These are phyloP conservation scores for Diospyros lotus DNA, from an alignment of 148 eudicot species.

Conservation along the genomic window DNA sequence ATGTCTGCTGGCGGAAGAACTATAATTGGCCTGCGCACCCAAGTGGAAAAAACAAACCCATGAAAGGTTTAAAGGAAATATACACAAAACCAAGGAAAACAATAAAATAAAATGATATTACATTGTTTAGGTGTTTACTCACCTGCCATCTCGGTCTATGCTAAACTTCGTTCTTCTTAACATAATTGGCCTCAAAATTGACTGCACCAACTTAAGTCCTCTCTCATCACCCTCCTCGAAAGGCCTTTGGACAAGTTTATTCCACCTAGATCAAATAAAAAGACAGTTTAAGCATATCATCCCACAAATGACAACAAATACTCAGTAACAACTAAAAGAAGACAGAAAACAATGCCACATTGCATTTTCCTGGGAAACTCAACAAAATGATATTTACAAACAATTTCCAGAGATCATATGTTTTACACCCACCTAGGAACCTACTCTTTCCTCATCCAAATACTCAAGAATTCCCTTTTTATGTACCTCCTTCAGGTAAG, in stretches of 20 bases:
- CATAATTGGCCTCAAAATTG: conserved; percentile 88
- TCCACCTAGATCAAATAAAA: conserved; percentile 61
- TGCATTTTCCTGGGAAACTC: background rate
- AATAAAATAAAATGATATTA: background rate
- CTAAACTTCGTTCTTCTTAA: conserved; percentile 85
- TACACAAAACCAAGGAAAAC: background rate
- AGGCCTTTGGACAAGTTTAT: conserved; percentile 90
- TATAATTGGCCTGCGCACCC: conserved; percentile 74
- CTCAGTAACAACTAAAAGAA: background rate
- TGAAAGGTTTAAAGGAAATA: background rate
- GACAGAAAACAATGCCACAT: background rate
- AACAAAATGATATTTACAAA: background rate
- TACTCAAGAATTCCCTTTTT: background rate
- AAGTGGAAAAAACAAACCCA: background rate
- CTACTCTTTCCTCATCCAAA: background rate
- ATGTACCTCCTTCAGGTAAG: background rate
- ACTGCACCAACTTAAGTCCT: conserved; percentile 81
- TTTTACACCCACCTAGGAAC: background rate
- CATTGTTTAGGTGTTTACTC: conserved; percentile 14
- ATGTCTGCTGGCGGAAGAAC: conserved; percentile 88
- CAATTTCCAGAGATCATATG: background rate
- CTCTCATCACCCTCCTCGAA: conserved; percentile 98
- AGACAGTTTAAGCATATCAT: background rate
- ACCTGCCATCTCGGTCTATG: conserved; percentile 90
- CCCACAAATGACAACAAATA: background rate